Evolutionary conservation across 805 yeast species (phyloP), one percentile per base, ranked within the genome.

Genomic region (Nakazawaea pomicola): DNA sequence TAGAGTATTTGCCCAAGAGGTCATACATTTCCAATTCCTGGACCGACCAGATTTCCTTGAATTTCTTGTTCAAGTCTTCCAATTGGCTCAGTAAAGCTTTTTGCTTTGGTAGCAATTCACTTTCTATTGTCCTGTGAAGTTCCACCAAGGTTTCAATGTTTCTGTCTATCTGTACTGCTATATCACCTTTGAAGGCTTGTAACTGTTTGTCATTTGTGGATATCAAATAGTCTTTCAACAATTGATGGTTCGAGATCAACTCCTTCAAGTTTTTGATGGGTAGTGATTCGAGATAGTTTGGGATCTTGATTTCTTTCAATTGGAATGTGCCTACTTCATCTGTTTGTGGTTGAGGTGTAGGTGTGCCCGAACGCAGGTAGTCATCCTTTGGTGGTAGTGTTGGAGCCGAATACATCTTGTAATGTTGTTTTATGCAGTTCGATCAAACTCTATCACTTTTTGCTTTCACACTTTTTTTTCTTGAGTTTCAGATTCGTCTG

Each of bases 1-100:
- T 38, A 5, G 61, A 52, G 11, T 62, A 61, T 8, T 53, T 47
- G 28, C 50, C 44, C 17, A 57, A 46, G 27, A 50, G 52, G 12
- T 53, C 56, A 45, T 58, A 65, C 55, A 65, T 50, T 21, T 49
- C 48, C 20, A 41, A 32, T 21, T 41, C 44, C 9, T 25, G 24
- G 5, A 6, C 25, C 17, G 41, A 31, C 41, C 44, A 36, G 8
- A 15, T 17, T 16, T 14, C 12, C 8, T 19, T 24, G 41, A 36
- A 41, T 33, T 33, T 41, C 16, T 11, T 15, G 11, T 30, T 30
- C 30, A 36, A 36, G 3, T 27, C 15, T 6, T 9, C 4, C 4
- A 41, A 14, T 17, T 17, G 21, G 8, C 11, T 20, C 4, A 9
- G 6, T 11, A 40, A n/a, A 4, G 14, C 7, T 15, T 20, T 24